Evolutionary conservation across 164 flowering plant species (phyloP).

Genomic region (Magnolia sinica): DNA sequence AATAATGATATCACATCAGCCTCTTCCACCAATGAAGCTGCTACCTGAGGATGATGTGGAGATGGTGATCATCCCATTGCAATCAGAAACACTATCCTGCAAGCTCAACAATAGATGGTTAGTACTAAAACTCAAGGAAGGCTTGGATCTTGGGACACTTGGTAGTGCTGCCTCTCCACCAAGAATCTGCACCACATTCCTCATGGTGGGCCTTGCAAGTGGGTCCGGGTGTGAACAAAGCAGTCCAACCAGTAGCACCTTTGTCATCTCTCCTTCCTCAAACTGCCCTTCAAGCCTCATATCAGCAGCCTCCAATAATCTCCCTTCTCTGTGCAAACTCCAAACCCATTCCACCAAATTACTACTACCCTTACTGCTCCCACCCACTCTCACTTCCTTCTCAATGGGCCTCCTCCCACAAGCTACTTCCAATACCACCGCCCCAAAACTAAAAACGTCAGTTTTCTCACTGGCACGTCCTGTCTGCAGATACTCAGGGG

Average conservation of each 20-base stretch:
- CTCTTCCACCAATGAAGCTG: background rate
- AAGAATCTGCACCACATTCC: conserved; percentile 79
- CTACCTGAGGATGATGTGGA: conserved; percentile 49
- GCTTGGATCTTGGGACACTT: conserved; percentile 58
- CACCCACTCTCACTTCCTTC: conserved; percentile 30
- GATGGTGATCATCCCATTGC: conserved; percentile 45
- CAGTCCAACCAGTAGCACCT: conserved; percentile 65
- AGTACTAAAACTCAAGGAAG: conserved; percentile 64
- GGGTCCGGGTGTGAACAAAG: conserved; percentile 86
- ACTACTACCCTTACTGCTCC: conserved; percentile 24
- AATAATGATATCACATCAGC: background rate
- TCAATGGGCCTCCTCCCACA: conserved; percentile 83
- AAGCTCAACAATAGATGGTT: conserved; percentile 54
- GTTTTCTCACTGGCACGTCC: conserved; percentile 85
- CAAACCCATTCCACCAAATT: conserved; percentile 95
- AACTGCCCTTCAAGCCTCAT: conserved; percentile 43
- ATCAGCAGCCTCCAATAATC: conserved; percentile 57
- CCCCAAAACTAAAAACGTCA: conserved; percentile 90
- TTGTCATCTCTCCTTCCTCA: conserved; percentile 63
- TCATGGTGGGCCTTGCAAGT: conserved; percentile 69
- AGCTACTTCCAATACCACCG: conserved; percentile 81
- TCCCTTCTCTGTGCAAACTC: conserved; percentile 66
- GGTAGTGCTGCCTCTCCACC: conserved; percentile 71
- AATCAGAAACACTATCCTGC: conserved; percentile 85
- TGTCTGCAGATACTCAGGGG: conserved; percentile 80